These are phyloP conservation scores for Lotus japonicus DNA, from an alignment of 306 rosid genomes.

Conservation along the genomic window DNA sequence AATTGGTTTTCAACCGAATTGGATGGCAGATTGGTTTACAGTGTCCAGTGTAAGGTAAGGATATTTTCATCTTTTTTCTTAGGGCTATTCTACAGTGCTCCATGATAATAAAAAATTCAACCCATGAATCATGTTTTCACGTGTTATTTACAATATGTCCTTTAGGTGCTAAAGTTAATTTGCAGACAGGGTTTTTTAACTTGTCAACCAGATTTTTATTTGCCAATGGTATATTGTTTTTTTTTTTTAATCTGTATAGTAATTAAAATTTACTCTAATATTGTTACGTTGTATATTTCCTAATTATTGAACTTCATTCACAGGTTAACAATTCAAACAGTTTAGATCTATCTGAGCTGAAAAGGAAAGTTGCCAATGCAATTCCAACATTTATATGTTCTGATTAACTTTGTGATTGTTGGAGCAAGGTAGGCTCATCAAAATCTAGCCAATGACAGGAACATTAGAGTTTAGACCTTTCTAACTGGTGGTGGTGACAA, in stretches of 20 bases:
- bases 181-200: too few species aligned
- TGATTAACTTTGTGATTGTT: constrained; percentile 6
- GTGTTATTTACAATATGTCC: too few species aligned
- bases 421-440: neutral
- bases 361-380: constrained; percentile 36
- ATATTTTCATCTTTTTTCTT: neutral
- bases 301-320: neutral
- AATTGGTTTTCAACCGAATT: constrained; percentile 35
- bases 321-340: constrained; percentile 35
- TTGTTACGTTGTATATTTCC: neutral
- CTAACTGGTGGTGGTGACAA: too few species aligned
- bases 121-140: too few species aligned
- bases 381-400: constrained; percentile 21
- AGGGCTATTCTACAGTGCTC: too few species aligned
- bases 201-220: too few species aligned
- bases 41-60: constrained; percentile 47
- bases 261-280: neutral
- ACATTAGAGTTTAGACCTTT: too few species aligned
- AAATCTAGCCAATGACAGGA: too few species aligned
- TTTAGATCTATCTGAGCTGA: constrained; percentile 33
- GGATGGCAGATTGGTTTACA: constrained; percentile 43
- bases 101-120: too few species aligned
- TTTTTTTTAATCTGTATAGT: too few species aligned
- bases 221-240: too few species aligned
- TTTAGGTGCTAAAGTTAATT: too few species aligned